Conservation (phyloP, 306 rosid species). For the Cucurbita pepo region DNA sequence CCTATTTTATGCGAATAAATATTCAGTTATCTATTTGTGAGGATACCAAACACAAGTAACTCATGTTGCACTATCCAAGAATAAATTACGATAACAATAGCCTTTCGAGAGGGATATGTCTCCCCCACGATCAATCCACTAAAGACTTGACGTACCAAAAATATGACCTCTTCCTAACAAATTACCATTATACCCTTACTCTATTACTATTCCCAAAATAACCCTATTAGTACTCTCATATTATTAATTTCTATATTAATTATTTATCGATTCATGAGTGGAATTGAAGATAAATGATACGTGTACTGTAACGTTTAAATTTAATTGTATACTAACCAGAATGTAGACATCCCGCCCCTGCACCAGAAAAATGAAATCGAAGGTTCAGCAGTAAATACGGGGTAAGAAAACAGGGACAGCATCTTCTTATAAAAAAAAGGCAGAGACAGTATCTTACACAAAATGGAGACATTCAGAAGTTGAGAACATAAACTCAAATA, state of each 20-base stretch:
- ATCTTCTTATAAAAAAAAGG: too few relatives aligned
- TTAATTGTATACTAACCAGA: slow-evolving; percentile 44
- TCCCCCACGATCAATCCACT: too few relatives aligned
- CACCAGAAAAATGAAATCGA: slow-evolving; percentile 18
- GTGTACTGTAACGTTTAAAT: neutral
- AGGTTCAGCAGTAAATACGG: slow-evolving; percentile 4
- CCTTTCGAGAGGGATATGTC: neutral
- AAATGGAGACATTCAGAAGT: too few relatives aligned
- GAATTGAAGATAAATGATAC: neutral
- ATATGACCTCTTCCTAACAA: neutral
- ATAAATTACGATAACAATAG: neutral
- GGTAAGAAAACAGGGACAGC: neutral
- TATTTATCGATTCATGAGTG: neutral
- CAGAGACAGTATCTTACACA: too few relatives aligned
- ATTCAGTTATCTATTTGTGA: neutral
- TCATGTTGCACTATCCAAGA: too few relatives aligned
- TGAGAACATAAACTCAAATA: neutral
- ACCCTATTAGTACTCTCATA: neutral
- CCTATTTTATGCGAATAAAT: neutral
- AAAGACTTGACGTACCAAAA: neutral
- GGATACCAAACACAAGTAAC: too few relatives aligned
- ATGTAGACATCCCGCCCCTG: slow-evolving; percentile 93
- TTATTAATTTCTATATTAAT: neutral
- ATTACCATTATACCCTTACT: neutral
- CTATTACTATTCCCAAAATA: neutral